phyloP scores from a whole-genome alignment of 495 filamentous ascomycete species.

The Podospora australis region DNA sequence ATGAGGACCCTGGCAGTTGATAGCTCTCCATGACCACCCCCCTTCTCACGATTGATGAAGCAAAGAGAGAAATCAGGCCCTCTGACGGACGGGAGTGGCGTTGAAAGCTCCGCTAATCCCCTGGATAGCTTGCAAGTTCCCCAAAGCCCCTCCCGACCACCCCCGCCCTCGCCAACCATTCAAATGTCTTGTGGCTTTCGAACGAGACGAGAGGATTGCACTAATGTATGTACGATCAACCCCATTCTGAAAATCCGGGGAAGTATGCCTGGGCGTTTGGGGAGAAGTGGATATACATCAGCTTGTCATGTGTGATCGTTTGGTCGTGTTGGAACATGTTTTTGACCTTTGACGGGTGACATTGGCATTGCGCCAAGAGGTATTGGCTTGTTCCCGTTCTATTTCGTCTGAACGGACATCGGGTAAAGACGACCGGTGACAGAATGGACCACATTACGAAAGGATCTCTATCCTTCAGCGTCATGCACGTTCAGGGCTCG shows the following conservation, averaged over 20 bases:
- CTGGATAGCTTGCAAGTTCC: not conserved
- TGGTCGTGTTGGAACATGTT: not conserved
- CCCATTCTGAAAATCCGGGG: not conserved
- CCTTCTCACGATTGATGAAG: not conserved
- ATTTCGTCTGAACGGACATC: not conserved
- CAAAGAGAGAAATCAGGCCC: not conserved
- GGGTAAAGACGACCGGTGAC: conserved; percentile 4
- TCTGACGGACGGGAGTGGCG: not conserved
- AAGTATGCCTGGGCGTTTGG: not conserved
- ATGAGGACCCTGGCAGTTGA: not conserved
- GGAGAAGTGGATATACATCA: not conserved
- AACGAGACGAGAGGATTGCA: not conserved
- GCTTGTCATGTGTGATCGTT: not conserved
- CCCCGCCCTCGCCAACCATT: no score
- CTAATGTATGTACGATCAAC: not conserved
- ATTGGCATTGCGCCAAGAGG: not conserved
- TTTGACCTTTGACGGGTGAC: not conserved
- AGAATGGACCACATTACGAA: not conserved
- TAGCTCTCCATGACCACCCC: not conserved
- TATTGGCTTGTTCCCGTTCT: not conserved
- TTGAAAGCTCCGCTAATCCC: not conserved
- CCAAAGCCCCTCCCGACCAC: not conserved
- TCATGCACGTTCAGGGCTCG: not conserved
- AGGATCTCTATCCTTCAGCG: not conserved
- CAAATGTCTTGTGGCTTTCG: not conserved